Evolutionary conservation across 2,329 filamentous ascomycete species (phyloP), one percentile per base, ranked within the genome.

Genomic region (Fusarium annulatum): DNA sequence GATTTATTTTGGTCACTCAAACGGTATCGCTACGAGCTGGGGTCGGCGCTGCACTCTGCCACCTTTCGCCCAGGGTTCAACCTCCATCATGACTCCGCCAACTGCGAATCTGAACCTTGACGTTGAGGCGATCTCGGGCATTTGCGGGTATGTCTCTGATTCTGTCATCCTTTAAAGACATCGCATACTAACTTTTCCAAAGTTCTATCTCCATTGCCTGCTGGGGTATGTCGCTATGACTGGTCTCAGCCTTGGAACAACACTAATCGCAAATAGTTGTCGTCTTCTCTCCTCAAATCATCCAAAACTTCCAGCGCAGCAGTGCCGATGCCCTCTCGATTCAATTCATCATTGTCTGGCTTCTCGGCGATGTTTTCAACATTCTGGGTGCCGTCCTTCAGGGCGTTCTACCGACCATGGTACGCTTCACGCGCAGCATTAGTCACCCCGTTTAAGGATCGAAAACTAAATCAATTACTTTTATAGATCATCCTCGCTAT

Each of bases 161-260:
- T 14, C 26, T 16, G 30, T n/a, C 39, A 34, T 36, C n/a, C 14
- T 34, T 48, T 5, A 38, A 33, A 45, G 23, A n/a, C 49, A 23
- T 36, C 30, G 36, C 12, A 42, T 41, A 36, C 69, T 79, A 48
- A 77, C 55, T 51, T 65, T 28, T 42, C 41, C 36, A 49, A 38
- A 94, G 95, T 41, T 97, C 95, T 14, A 95, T 99, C 76, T 97
- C 94, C 51, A 98, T 99, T 80, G 95, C 95, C 57, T 98, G 95
- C 81, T 98, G 96, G 96, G 82, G 83, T 84, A 74, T 56, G 80
- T 79, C 42, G 23, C 36, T 39, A 58, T 51, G 36, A 46, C 61
- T 56, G 39, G 34, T 42, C 33, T 61, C 21, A 36, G 42, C 59
- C 43, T 60, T 16, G n/a, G 61, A 62, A 41, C 61, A 48, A 9